Base-by-base conservation (phyloP, 371 early-diverging fungal genomes). In the Mucor mucedo region DNA sequence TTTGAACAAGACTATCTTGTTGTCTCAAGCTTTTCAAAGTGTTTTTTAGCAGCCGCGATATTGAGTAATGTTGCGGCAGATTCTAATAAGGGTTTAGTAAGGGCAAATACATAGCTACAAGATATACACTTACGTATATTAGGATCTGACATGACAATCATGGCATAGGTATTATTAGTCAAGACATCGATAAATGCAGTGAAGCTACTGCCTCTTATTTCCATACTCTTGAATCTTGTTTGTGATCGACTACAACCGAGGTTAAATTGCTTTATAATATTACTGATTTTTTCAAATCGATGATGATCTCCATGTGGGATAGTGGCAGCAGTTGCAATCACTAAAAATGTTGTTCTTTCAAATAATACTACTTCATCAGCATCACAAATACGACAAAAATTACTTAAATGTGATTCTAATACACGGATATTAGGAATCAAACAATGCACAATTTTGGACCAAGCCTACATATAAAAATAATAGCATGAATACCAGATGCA, bases 401-500 rank as follows among this genome's bases (percentile, higher is more conserved):
- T 82, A 60, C 87, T 77, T 56, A 98, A 77, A 61, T 93, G 88
- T 7, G 78, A 75, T 77, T 96, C 94, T 30, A 97, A 82, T 5
- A 81, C 72, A 30, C 83, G 81, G 47, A 97, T 94, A 69, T 96
- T 96, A 40, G 98, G 98, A 40, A 98, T 94, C 66, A 98, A 83
- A 41, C 92, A 89, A 73, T 95, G 93, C 4, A 97, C 95, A 63
- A 98, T 98, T 35, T 92, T 87, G 16, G 97, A 96, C 98, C 98
- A 98, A 7, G 97, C 98, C 87, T 91, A 80, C n/a, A 10, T 30
- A 11, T 2, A 29, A 10, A 33, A 29, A 35, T 9, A 40, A 32
- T 29, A 52, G 50, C 4, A n/a, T 27, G 16, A 29, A 35, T 35
- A 35, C 35, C 21, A 35, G 8, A 35, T 35, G 35, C 35, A 35